Evolutionary conservation across 345 rosid species (phyloP), one percentile per base, ranked within the genome.

Genomic region (Eucalyptus pauciflora): DNA sequence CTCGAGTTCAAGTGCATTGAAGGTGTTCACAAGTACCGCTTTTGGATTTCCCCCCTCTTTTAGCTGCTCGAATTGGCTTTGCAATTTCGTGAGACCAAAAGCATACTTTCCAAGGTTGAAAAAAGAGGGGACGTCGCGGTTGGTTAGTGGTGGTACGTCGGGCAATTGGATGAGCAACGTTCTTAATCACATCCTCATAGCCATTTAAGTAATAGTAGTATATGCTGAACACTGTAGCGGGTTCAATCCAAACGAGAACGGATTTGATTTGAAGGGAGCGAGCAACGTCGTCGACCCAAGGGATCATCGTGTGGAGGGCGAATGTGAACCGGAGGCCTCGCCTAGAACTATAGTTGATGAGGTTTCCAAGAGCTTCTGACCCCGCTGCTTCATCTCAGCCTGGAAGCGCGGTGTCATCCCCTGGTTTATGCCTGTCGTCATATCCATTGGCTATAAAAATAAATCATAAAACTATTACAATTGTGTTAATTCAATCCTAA

Each of bases 221-320:
- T 60, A 94, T 88, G 87, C 90, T 94, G 2, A 97, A 90, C 13
- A 95, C 95, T 2, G 93, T 91, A 1, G 99, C 93, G 0, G 98
- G 95, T n/a, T 97, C 97, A 18, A 88, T 90, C 95, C 98, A 97
- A 20, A 96, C 92, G 9, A 94, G 89, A 1, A 93, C 89, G 1
- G 93, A 69, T 0, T 94, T 94, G 31, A 95, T 89, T 54, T 89
- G 48, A 56, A 92, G 87, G 13, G 79, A 92, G 87, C 93, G 94
- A 81, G 97, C 96, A 88, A 93, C 95, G 25, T 88, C 92, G 0
- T 89, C 91, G 1, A 87, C 97, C 96, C 97, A 92, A 5, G 92
- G 90, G 8, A 90, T 17, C 20, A 87, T n/a, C 29, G 89, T 45
- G 91, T 92, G 90, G 29, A 91, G 86, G 12, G 89, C 54, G 64